phyloP scores from a whole-genome alignment of 345 rosid species.

The Rhodomyrtus tomentosa region DNA sequence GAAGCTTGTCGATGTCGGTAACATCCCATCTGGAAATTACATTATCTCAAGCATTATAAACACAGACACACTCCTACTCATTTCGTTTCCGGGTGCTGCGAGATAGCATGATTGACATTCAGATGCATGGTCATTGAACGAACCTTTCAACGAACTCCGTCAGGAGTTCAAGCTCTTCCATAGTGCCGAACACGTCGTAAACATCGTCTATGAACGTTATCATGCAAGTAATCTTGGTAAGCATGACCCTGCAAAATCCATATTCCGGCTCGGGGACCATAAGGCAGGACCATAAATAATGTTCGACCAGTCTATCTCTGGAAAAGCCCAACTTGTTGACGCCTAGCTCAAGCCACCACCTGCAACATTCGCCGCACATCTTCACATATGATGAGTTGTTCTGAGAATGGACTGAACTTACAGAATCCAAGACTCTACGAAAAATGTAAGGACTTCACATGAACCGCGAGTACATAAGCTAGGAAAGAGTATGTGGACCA shows the following conservation, averaged over 20 bases:
- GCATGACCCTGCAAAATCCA: background rate
- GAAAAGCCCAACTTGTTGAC: background rate
- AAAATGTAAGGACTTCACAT: background rate
- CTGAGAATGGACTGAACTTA: background rate
- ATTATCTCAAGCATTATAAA: background rate
- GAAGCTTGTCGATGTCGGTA: constrained; percentile 10
- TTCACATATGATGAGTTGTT: background rate
- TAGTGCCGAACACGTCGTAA: constrained; percentile 1
- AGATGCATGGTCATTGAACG: background rate
- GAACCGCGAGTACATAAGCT: background rate
- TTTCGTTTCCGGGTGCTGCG: background rate
- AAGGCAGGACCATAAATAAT: background rate
- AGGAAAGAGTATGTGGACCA: background rate
- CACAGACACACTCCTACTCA: background rate
- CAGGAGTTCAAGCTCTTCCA: constrained; percentile 12
- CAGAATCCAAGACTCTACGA: background rate
- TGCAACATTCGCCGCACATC: background rate
- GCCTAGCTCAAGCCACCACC: constrained; percentile 17
- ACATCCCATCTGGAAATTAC: constrained; percentile 10
- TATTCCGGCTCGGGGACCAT: constrained; percentile 5
- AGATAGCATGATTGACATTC: background rate
- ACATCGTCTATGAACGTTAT: constrained; percentile 2
- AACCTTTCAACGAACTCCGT: constrained; percentile 9
- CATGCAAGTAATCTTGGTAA: background rate
- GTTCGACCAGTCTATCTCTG: constrained; percentile 7